Conservation (phyloP, 257 asterid species). For the Avicennia marina region DNA sequence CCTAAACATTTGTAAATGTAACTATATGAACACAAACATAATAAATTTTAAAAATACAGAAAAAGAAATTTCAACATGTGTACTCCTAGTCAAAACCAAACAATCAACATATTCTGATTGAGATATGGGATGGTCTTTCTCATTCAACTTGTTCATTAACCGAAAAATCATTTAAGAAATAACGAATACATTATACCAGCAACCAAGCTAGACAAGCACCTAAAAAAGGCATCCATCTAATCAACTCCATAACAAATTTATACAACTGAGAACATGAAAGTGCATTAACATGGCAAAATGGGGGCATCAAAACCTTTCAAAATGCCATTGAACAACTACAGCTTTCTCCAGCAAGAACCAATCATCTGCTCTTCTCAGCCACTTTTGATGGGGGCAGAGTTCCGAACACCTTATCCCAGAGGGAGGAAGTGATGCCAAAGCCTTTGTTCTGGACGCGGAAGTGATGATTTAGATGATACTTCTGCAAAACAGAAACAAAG, state of each 20-base stretch:
- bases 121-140: too few relatives aligned
- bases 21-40: too few relatives aligned
- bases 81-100: too few relatives aligned
- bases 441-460: slow-evolving; percentile 84
- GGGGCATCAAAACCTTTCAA: neutral
- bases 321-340: slow-evolving; percentile 5
- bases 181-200: too few relatives aligned
- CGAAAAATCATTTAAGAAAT: too few relatives aligned
- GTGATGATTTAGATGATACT: slow-evolving; percentile 87
- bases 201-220: too few relatives aligned
- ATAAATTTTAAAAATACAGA: too few relatives aligned
- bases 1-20: too few relatives aligned
- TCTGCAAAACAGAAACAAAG: slow-evolving; percentile 38
- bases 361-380: slow-evolving; percentile 46
- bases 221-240: too few relatives aligned
- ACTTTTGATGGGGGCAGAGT: slow-evolving; percentile 62
- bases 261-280: neutral
- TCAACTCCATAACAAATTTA: neutral
- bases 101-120: too few relatives aligned
- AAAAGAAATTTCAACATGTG: too few relatives aligned
- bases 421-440: slow-evolving; percentile 79
- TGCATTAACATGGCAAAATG: neutral
- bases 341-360: neutral
- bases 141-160: too few relatives aligned
- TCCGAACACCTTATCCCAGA: slow-evolving; percentile 88